Base-by-base conservation (phyloP, 371 early-diverging fungal species). In the Catenaria anguillulae region DNA sequence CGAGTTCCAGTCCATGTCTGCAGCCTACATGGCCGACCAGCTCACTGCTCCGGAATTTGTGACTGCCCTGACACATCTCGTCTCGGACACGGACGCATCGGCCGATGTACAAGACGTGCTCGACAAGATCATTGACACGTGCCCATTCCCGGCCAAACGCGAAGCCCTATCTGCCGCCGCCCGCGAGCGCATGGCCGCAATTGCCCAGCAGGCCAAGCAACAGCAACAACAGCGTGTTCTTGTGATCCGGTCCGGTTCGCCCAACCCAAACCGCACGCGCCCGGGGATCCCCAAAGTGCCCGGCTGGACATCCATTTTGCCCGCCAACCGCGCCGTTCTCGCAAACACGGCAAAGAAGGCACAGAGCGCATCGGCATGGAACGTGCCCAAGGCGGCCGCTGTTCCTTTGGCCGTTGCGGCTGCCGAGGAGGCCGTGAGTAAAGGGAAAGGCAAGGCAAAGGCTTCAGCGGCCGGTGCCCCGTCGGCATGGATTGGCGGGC, bases 1-100 rank as follows among this genome's bases (percentile, higher is more conserved):
- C 26, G 79, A 80, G 62, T 86, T 87, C 68, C 77, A 81, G 64
- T 67, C 71, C 2, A 52, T 85, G 36, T 80, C 81, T 0, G 69
- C 77, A 10, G 71, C 75, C 15, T 87, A 77, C 69, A 73, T 82
- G 46, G 73, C 75, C 24, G 64, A 65, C n/a, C 65, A 63, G 12
- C 70, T 83, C 19, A 70, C 74, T 23, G 77, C 76, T 26, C 74
- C 77, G 60, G 79, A 75, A 33, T 85, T 83, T 63, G 70, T 88
- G 40, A 68, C 70, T 4, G 70, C 74, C 33, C 67, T 87, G 36
- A 65, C 77, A n/a, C 55, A 67, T 0, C 65, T 87, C n/a, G 76
- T 73, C 37, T 66, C 70, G 29, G 60, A 61, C 40, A 79, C n/a
- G n/a, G n/a, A 80, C 52, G n/a, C 37, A 13, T 13, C 31, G 10